These are phyloP conservation scores for Neopestalotiopsis rosae DNA, from an alignment of 2,329 filamentous ascomycete species.

Conservation along the genomic window DNA sequence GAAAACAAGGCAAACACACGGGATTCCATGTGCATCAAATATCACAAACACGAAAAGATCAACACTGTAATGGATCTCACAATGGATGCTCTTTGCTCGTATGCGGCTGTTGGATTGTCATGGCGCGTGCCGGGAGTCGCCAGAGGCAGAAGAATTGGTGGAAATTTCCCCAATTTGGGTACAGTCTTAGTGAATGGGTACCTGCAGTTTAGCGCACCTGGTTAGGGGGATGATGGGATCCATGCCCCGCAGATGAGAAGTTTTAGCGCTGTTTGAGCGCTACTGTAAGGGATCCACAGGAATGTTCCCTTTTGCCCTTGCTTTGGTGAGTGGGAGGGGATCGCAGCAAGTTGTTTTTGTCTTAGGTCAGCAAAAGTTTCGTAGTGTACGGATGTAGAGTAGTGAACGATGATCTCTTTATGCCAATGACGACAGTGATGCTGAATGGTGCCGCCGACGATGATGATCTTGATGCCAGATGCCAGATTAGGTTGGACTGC, in stretches of 20 bases:
- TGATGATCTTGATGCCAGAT: slow-evolving; percentile 1
- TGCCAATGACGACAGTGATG: background rate
- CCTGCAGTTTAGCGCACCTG: background rate
- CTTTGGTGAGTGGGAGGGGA: background rate
- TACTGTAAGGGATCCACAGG: background rate
- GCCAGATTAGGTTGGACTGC: background rate
- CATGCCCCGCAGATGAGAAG: background rate
- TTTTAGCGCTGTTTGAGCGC: background rate
- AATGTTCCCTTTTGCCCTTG: background rate
- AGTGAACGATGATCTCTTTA: background rate
- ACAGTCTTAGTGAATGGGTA: background rate
- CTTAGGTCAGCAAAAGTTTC: background rate
- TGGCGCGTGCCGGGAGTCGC: background rate
- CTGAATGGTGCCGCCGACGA: background rate
- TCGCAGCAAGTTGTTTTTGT: background rate
- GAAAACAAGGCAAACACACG: background rate
- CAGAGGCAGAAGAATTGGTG: background rate
- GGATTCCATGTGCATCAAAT: background rate
- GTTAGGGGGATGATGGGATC: background rate
- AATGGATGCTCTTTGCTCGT: background rate
- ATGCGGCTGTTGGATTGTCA: background rate
- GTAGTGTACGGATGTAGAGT: background rate
- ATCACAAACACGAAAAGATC: background rate
- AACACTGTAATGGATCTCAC: background rate
- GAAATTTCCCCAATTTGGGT: background rate